Evolutionary conservation across 768 basidiomycete genomes (phyloP).

Genomic region (Udeniomyces megalosporus): DNA sequence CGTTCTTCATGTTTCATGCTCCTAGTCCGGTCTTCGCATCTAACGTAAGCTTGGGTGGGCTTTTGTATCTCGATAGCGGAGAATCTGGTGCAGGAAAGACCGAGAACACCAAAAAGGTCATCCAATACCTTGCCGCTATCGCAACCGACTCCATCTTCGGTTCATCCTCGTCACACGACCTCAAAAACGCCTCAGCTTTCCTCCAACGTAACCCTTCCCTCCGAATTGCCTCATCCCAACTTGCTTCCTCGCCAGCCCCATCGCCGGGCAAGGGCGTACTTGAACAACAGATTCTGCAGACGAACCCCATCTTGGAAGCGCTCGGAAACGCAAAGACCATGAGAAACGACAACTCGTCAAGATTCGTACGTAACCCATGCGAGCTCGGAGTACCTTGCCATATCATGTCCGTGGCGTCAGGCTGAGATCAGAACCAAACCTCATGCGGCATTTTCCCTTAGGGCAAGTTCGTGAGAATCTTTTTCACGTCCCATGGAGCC

Average conservation of each 20-base stretch:
- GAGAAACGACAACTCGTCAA: constrained; percentile 94
- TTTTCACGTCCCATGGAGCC: constrained; percentile 78
- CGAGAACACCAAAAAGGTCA: constrained; percentile 94
- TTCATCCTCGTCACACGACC: constrained; percentile 45
- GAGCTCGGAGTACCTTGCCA: not conserved
- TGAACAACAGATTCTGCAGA: constrained; percentile 90
- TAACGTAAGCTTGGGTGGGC: not conserved
- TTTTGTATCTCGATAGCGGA: constrained; percentile 41
- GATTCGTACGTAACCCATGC: constrained; percentile 41
- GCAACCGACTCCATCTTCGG: constrained; percentile 54
- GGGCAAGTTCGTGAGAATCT: constrained; percentile 92
- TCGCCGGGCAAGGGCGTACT: constrained; percentile 39
- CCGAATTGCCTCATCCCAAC: not conserved
- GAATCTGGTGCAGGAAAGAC: constrained; percentile 99
- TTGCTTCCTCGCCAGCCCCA: not conserved
- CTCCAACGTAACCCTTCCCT: constrained; percentile 1
- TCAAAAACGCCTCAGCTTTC: constrained; percentile 33
- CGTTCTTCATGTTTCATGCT: not conserved
- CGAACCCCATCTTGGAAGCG: constrained; percentile 91
- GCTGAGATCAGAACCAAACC: not conserved
- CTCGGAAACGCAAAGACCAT: constrained; percentile 98
- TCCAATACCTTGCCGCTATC: constrained; percentile 95
- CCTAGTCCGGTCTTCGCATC: not conserved
- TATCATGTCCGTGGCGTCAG: not conserved
- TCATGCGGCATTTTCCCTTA: constrained; percentile 1